Conservation (phyloP, 202 grass and related monocot species). For the Dendrocalamus latiflorus region DNA sequence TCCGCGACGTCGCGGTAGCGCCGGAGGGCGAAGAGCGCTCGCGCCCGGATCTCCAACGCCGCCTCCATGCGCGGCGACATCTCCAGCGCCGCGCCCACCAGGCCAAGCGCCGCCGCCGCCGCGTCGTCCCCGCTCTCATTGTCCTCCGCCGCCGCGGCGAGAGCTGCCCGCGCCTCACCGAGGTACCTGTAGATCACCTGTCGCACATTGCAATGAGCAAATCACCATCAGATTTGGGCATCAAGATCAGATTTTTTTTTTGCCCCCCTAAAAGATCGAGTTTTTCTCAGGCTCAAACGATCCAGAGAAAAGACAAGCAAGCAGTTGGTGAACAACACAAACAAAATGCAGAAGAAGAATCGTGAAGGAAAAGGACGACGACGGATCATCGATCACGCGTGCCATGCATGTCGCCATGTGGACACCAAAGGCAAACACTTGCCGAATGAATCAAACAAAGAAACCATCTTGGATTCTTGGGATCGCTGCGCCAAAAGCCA, state of each 20-base stretch:
- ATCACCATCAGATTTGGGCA: background rate
- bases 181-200: constrained; percentile 63
- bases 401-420: constrained; percentile 7
- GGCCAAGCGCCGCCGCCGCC: constrained; percentile 45
- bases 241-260: background rate
- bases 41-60: constrained; percentile 73
- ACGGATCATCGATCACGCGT: background rate
- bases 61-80: constrained; percentile 64
- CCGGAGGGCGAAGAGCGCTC: constrained; percentile 65
- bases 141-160: constrained; percentile 31
- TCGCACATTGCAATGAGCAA: background rate
- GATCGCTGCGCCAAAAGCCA: background rate
- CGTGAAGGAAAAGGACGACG: background rate
- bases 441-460: background rate
- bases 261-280: background rate
- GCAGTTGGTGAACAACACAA: background rate
- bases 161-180: constrained; percentile 50
- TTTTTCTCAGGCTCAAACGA: background rate
- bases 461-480: background rate
- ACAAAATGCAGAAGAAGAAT: background rate
- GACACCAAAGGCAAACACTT: background rate
- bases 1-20: constrained; percentile 86
- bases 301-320: background rate
- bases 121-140: constrained; percentile 14
- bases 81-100: constrained; percentile 47